Evolutionary conservation across 805 yeast genomes (phyloP), one percentile per base, ranked within the genome.

Genomic region (Ogataea siamensis): DNA sequence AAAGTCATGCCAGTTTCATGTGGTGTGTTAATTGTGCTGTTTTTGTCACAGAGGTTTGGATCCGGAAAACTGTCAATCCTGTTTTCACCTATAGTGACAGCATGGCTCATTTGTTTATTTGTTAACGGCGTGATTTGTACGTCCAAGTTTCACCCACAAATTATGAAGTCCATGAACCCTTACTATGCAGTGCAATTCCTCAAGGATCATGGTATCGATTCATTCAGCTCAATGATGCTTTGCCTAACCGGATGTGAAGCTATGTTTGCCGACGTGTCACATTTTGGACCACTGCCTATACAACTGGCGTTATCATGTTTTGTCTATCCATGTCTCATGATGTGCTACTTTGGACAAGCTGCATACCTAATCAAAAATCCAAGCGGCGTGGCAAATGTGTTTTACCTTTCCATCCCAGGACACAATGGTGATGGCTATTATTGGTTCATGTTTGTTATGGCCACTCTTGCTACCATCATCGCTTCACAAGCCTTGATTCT

Each of bases 191-290:
- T 74, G 34, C 47, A 61, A n/a, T 65, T 67, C 25, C 55, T 78
- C 43, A 60, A 52, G 32, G 45, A 52, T 14, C 39, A 40, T 26
- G 46, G 46, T 12, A 58, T 71, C 19, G 75, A 70, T 50, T 59
- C 66, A 2, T 59, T 78, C 21, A 68, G 74, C 8, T 70, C 74
- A 4, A 73, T 74, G 3, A 68, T 77, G 73, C 67, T 78, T 29
- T 62, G 77, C 1, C 57, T 78, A 17, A 76, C 84, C 0, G 83
- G 83, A 21, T 63, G 74, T 4, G 83, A 78, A 46, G 81, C 83
- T 5, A 71, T 78, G 78, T 78, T 78, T 59, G 80, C 82, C 2
- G 83, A 78, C 55, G 63, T 76, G 34, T 77, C 81, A 4, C 80
- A 74, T 50, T 74, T 76, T 49, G 76, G 79, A 3, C 62, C 64